phyloP scores from a whole-genome alignment of 176 grass and related monocot species.

The Otatea glauca region DNA sequence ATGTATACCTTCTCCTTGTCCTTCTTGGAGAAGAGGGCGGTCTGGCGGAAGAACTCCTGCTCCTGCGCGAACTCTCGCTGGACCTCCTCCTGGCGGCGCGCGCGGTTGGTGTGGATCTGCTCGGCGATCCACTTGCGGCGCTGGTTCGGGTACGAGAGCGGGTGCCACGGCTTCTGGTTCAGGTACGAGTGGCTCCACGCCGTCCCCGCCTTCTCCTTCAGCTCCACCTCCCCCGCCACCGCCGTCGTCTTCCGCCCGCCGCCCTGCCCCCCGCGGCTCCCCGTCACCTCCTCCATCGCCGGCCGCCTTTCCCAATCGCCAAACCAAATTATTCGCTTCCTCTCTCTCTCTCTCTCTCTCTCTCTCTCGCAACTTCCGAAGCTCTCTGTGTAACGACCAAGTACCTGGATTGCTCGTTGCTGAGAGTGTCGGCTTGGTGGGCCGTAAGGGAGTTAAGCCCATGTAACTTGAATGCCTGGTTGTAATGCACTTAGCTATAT shows the following conservation, averaged over 20 bases:
- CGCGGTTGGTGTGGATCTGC: conserved; percentile 69
- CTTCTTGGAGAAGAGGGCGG: conserved; percentile 83
- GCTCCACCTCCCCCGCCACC: conserved; percentile 80
- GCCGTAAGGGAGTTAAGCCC: too few species aligned
- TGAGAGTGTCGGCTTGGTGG: too few species aligned
- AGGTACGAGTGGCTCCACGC: conserved; percentile 97
- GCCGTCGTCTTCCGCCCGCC: conserved; percentile 50
- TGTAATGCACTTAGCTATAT: too few species aligned
- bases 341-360: not conserved
- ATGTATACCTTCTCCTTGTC: conserved; percentile 92
- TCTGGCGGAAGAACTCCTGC: conserved; percentile 98
- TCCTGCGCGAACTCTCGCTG: conserved; percentile 84
- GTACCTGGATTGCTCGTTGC: too few species aligned
- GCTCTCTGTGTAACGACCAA: too few species aligned
- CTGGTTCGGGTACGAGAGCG: conserved; percentile 95
- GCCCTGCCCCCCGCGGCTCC: conserved; percentile 39
- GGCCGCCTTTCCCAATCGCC: not conserved
- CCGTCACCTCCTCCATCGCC: conserved; percentile 69
- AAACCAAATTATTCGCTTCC: conserved; percentile 14
- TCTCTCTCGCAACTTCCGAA: not conserved
- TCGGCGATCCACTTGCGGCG: conserved; percentile 99
- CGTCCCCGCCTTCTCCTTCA: conserved; percentile 85
- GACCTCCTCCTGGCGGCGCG: conserved; percentile 80
- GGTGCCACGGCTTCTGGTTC: conserved; percentile 98
- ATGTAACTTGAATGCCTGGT: too few species aligned